Conservation (phyloP, 78 protist species). For the Dictyostelium discoideum region dicty_2.7 NC_007090.3:5335501-5336000, state of each 20-base stretch:
- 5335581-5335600: background rate
- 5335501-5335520: background rate
- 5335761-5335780: background rate
- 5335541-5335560: background rate
- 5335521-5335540: background rate
- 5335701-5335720: background rate
- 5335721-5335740: background rate
- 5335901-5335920: background rate
- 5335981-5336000: constrained; percentile 43
- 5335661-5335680: background rate
- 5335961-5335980: background rate
- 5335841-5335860: background rate
- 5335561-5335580: background rate
- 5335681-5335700: background rate
- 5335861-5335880: background rate
- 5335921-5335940: constrained; percentile 4
- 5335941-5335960: constrained; percentile 23
- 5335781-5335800: background rate
- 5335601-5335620: too few relatives aligned
- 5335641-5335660: too few relatives aligned
- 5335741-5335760: background rate
- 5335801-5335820: background rate
- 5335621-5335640: background rate
- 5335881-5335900: constrained; percentile 31
- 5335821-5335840: background rate